These are phyloP conservation scores for Solanum microdontum DNA, from an alignment of 257 asterid genomes.

Conservation along the genomic window DNA sequence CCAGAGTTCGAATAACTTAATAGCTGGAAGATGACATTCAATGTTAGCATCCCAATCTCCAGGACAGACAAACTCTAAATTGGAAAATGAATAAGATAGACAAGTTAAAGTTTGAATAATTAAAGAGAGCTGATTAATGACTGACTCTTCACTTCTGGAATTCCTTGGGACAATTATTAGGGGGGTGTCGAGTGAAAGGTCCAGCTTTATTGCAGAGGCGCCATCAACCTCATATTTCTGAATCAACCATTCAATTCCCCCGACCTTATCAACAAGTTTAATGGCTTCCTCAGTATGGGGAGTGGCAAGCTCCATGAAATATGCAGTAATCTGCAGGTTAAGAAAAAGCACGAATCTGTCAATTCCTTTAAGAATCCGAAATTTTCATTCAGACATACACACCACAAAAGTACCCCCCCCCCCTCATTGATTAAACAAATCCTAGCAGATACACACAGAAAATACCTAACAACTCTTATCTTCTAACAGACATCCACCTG, in stretches of 20 bases:
- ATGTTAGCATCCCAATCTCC: not conserved
- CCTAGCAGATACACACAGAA: not conserved
- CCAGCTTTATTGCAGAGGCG: conserved; percentile 87
- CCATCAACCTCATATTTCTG: conserved; percentile 96
- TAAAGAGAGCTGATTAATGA: conserved; percentile 10
- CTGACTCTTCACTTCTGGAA: conserved; percentile 92
- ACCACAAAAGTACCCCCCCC: not conserved
- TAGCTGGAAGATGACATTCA: not conserved
- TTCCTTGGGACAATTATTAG: conserved; percentile 83
- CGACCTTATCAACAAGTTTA: conserved; percentile 90
- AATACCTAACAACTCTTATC: not conserved
- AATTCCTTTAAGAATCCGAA: not conserved
- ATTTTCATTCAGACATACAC: not conserved
- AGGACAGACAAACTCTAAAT: not conserved
- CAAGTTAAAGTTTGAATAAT: not conserved
- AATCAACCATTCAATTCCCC: conserved; percentile 98
- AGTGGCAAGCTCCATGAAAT: conserved; percentile 95
- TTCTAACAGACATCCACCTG: not conserved
- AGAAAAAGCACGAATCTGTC: conserved; percentile 1
- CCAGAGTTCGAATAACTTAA: not conserved
- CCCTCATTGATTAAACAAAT: not conserved
- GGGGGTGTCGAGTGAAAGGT: conserved; percentile 88
- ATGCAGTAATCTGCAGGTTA: conserved; percentile 66
- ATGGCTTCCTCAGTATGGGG: conserved; percentile 96
- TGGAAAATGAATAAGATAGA: not conserved